Base-by-base conservation (phyloP, 73 alveolate species). In the Paramecium tetraurelia region DNA sequence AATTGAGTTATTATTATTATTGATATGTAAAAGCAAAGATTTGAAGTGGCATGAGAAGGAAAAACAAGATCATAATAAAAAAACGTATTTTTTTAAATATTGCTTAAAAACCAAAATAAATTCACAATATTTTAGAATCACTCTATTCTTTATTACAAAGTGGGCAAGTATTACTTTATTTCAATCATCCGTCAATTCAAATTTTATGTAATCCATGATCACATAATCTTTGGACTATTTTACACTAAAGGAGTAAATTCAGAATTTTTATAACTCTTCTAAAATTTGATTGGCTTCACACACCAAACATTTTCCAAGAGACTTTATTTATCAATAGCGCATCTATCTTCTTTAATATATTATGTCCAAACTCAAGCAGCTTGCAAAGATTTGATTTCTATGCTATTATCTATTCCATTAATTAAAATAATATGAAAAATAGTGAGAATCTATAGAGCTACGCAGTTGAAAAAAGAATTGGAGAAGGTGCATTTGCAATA, bases 401-500 rank as follows among this genome's bases (percentile, higher is more conserved):
- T 80, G 43, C 58, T 80, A 80, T 80, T 43, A 24, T 80, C 90
- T 80, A 48, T 3, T 80, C 76, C 86, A 72, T 72, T 53, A 53
- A 72, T 63, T 27, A 63, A 63, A 12, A 63, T 63, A 63, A 6
- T 53, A 63, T 63, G 84, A 63, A 63, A 63, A 63, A 63, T 63
- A 63, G 50, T 63, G 84, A 63, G 11, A 80, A 80, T 29, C 58
- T 69, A 21, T 71, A 85, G 16, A 69, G 87, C 20, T 94, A 93
- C 72, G 72, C 75, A 69, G 92, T 92, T 2, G 96, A 93, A 40
- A 88, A 94, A 57, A 95, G 94, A 36, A 93, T 95, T 48, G 99
- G 98, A 7, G 92, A 96, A 27, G 99, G 99, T 58, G 93, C 99
- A 21, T 96, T 94, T 89, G 98, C 98, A 18, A 92, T 93, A 5